Evolutionary conservation across 1,284 basidiomycete genomes (phyloP), one percentile per base, ranked within the genome.

Genomic region (Marasmius fiardii): DNA sequence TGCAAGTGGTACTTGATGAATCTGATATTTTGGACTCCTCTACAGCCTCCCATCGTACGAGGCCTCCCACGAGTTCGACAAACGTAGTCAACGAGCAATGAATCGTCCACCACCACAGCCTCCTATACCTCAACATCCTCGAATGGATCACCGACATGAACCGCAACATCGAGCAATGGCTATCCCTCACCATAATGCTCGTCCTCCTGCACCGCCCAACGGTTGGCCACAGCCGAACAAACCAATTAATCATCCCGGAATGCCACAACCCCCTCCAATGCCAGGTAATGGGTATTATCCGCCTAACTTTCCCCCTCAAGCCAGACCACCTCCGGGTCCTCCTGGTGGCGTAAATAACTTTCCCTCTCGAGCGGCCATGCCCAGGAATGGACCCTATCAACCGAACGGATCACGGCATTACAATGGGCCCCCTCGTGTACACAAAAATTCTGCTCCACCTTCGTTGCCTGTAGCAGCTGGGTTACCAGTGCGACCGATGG

Each of bases 41-140:
- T 60, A 6, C 61, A 93, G 90, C 41, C 75, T 93, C 33, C 90
- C 88, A 4, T 74, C 78, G 10, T 92, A 91, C 64, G 86, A 89
- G 69, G 80, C 91, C 0, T 93, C 91, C 0, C 91, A 93, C 64
- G 91, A 93, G 67, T 88, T 90, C 53, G 90, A 93, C 70, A 90
- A 85, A 64, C 85, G 90, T 23, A 85, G 86, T 16, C 83, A 86
- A 41, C 80, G 85, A 26, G 73, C 63, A 23, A 23, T 31, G n/a
- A 26, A 49, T 12, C 47, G 26, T 12, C 47, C 24, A 18, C 26
- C 24, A 12, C 23, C 47, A 31, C 47, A 26, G 20, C 47, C 23
- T 12, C 47, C 47, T 8, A 26, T 31, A 8, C 28, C 47, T 18
- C 28, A 18, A 33, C 47, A 49, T 33, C 26, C 39, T 20, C 39